phyloP scores from a whole-genome alignment of 495 filamentous ascomycete species.

The Aspergillus avenaceus region DNA sequence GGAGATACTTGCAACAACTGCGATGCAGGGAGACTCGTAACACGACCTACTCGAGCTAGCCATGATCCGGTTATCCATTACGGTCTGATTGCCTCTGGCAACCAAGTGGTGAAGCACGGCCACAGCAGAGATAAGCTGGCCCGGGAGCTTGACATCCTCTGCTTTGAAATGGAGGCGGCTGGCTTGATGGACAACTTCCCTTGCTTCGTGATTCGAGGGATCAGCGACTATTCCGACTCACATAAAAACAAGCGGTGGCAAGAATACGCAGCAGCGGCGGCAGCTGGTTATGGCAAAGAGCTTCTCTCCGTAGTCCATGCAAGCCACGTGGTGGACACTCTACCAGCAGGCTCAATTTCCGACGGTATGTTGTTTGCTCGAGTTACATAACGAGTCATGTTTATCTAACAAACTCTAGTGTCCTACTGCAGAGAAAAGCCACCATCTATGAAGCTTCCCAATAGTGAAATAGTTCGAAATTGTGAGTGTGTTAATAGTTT shows the following conservation, averaged over 20 bases:
- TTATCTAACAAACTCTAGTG: not conserved
- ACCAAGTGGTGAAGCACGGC: slow-evolving; percentile 34
- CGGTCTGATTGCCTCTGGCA: slow-evolving; percentile 35
- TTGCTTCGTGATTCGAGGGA: slow-evolving; percentile 31
- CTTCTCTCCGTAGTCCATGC: slow-evolving; percentile 18
- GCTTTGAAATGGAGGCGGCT: no score
- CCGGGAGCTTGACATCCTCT: slow-evolving; percentile 26
- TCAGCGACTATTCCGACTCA: slow-evolving; percentile 34
- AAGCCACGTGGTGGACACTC: no score
- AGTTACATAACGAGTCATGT: not conserved
- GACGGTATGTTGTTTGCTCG: not conserved
- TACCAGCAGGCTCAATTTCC: no score
- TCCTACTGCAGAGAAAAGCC: not conserved
- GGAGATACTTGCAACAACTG: slow-evolving; percentile 18
- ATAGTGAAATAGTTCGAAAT: not conserved
- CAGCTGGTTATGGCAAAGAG: slow-evolving; percentile 27
- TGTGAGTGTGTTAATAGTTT: not conserved
- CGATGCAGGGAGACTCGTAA: slow-evolving; percentile 5
- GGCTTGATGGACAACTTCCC: slow-evolving; percentile 29
- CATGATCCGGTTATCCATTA: slow-evolving; percentile 22
- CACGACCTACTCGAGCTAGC: slow-evolving; percentile 4
- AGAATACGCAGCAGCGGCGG: slow-evolving; percentile 25
- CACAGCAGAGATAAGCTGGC: slow-evolving; percentile 24
- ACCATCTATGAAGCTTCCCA: not conserved
- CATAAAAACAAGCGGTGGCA: slow-evolving; percentile 38